Base-by-base conservation (phyloP, 106 monocot genomes). In the Acorus calamus region DNA sequence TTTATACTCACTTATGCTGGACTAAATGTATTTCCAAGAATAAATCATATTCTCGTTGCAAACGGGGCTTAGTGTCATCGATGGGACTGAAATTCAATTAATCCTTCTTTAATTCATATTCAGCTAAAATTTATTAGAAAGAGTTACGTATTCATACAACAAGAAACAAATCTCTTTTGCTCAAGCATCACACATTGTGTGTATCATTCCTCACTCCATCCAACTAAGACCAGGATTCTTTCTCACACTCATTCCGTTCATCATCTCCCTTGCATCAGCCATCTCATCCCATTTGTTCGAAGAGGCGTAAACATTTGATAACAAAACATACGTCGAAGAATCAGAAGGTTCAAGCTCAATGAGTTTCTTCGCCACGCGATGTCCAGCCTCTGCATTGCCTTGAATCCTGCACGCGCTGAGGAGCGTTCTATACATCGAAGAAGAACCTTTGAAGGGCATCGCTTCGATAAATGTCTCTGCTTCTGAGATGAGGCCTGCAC, bases 221-320 rank as follows among this genome's bases (percentile, higher is more conserved):
- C 78, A 83, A 61, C 89, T 85, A 69, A 67, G 78, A 14, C 89
- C 85, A 59, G 89, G 79, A 73, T 89, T 85, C 68, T 85, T 89
- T 64, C 59, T 85, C 47, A 85, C 71, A 61, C 74, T 85, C 44
- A 63, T 85, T 41, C 42, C 67, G 48, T 72, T 80, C 89, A 89
- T 89, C 8, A 49, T 73, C 42, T 72, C 64, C 74, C 89, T 74
- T 47, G 80, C 80, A 48, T 53, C 56, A 54, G 44, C 47, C 42
- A 73, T 80, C 57, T 70, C 71, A 60, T 77, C 74, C 89, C 89
- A 85, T 62, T 64, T 61, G 2, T 73, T 70, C 5, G 77, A 47
- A 51, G 80, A 14, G 49, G 85, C 89, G 59, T 89, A 85, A 0
- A 80, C 72, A 57, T 89, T 89, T 47, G 84, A 85, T 3, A 89